Evolutionary conservation across 768 basidiomycete genomes (phyloP).

Genomic region (Brasilioporus rufonigricans): DNA sequence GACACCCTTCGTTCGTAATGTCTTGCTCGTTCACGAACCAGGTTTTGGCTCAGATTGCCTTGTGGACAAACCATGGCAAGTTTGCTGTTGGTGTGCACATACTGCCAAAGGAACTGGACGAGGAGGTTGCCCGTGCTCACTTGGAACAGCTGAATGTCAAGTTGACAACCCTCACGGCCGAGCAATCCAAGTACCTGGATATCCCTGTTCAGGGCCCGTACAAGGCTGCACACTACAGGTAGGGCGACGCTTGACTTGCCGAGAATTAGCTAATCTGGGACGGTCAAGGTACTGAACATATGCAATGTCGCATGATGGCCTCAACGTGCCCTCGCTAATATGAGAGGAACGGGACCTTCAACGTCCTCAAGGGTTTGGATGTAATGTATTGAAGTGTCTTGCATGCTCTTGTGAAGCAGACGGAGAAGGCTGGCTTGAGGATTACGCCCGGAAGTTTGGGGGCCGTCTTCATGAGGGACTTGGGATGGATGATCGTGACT

Average conservation of each 20-base stretch:
- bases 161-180: slow-evolving; percentile 69
- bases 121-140: slow-evolving; percentile 98
- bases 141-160: slow-evolving; percentile 90
- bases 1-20: slow-evolving; percentile 99
- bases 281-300: slow-evolving; percentile 29
- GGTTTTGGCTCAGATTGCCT: slow-evolving; percentile 95
- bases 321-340: slow-evolving; percentile 74
- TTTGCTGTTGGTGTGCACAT: slow-evolving; percentile 99
- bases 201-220: slow-evolving; percentile 81
- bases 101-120: slow-evolving; percentile 96
- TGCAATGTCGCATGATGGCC: slow-evolving; percentile 48
- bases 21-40: slow-evolving; percentile 99
- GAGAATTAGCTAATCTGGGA: slow-evolving; percentile 1
- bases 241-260: slow-evolving; percentile 3
- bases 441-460: slow-evolving; percentile 18
- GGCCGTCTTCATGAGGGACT: slow-evolving; percentile 6
- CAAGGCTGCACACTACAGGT: slow-evolving; percentile 72
- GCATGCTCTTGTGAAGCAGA: slow-evolving; percentile 38
- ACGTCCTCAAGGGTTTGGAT: slow-evolving; percentile 49
- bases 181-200: slow-evolving; percentile 90
- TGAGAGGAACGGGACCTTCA: slow-evolving; percentile 62
- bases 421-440: slow-evolving; percentile 12
- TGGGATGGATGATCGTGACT: slow-evolving; percentile 7
- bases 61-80: slow-evolving; percentile 90
- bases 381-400: slow-evolving; percentile 54